Evolutionary conservation across 1,139 yeast species (phyloP).

Genomic region (Suhomyces anneliseae): DNA sequence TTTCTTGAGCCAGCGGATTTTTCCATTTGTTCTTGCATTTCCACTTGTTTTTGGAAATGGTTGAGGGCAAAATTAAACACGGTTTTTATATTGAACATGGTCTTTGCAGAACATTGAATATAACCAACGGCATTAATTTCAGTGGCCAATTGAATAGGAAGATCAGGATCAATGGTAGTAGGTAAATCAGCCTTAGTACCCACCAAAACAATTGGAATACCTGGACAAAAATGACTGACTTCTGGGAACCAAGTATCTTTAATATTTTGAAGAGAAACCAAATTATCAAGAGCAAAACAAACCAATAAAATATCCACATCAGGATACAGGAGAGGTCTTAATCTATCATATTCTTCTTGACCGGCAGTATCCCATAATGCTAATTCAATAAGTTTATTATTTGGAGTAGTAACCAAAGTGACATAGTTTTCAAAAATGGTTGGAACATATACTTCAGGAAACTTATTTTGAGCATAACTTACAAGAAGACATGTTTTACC

Average conservation of each 20-base stretch:
- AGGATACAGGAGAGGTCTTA: slow-evolving; percentile 81
- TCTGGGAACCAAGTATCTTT: slow-evolving; percentile 88
- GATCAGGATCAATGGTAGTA: slow-evolving; percentile 43
- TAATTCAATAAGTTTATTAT: slow-evolving; percentile 60
- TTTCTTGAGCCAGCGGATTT: slow-evolving; percentile 30
- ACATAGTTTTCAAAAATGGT: slow-evolving; percentile 87
- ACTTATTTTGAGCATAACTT: slow-evolving; percentile 76
- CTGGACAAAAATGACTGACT: slow-evolving; percentile 79
- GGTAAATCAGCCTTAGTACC: slow-evolving; percentile 77
- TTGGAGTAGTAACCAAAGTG: slow-evolving; percentile 59
- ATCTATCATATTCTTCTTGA: slow-evolving; percentile 85
- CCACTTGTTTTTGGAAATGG: slow-evolving; percentile 36
- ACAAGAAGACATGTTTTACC: slow-evolving; percentile 88
- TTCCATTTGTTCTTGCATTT: slow-evolving; percentile 40
- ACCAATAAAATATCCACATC: slow-evolving; percentile 74
- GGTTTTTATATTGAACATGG: slow-evolving; percentile 62
- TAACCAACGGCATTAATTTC: slow-evolving; percentile 76
- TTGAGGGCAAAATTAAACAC: slow-evolving; percentile 61
- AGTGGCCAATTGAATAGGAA: slow-evolving; percentile 57
- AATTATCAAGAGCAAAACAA: slow-evolving; percentile 71
- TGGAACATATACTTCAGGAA: slow-evolving; percentile 81
- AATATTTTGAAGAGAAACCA: slow-evolving; percentile 68
- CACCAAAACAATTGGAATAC: slow-evolving; percentile 70
- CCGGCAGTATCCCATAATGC: slow-evolving; percentile 96
- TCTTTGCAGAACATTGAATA: slow-evolving; percentile 75